A percentile compares a stretch with the other conserved stretches of the same genome.
These are phyloP conservation scores for Nigrograna mackinnonii DNA, from an alignment of 2,329 filamentous ascomycete genomes.

Conservation along the genomic window DNA sequence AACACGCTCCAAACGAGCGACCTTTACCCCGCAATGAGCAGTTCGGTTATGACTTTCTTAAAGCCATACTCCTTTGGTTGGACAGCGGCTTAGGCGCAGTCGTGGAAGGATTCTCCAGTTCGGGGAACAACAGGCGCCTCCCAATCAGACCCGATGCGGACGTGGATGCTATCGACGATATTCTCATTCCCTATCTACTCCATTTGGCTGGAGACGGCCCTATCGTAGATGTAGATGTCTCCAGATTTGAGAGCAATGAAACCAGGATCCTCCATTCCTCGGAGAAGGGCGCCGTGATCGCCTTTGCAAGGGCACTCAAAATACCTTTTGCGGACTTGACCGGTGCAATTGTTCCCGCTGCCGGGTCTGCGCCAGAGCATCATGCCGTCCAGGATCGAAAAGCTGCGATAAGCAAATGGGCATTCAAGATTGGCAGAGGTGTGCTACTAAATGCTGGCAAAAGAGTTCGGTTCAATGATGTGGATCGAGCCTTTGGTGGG, in stretches of 20 bases:
- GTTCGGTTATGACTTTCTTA: slow-evolving; percentile 68
- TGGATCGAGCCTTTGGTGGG: slow-evolving; percentile 66
- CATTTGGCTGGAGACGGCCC: slow-evolving; percentile 53
- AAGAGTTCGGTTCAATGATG: slow-evolving; percentile 59
- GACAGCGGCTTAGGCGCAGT: slow-evolving; percentile 61
- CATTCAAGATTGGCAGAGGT: slow-evolving; percentile 61
- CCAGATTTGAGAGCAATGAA: slow-evolving; percentile 61
- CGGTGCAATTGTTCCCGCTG: slow-evolving; percentile 34
- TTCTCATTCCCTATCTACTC: slow-evolving; percentile 64
- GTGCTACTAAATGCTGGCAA: slow-evolving; percentile 61
- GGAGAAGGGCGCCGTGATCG: slow-evolving; percentile 59
- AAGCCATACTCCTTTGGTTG: slow-evolving; percentile 65
- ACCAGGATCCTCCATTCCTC: slow-evolving; percentile 55
- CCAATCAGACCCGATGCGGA: slow-evolving; percentile 57
- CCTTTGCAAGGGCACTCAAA: slow-evolving; percentile 58
- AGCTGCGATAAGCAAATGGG: slow-evolving; percentile 59
- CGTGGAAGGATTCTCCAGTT: slow-evolving; percentile 59
- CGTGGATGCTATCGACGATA: slow-evolving; percentile 58
- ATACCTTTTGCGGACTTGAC: slow-evolving; percentile 57
- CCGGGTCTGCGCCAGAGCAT: slow-evolving; percentile 17
- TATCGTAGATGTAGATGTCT: slow-evolving; percentile 61
- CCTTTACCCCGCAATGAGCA: slow-evolving; percentile 46
- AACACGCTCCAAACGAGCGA: slow-evolving; percentile 45
- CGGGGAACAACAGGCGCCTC: slow-evolving; percentile 48
- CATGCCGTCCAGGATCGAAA: slow-evolving; percentile 47